Evolutionary conservation across 257 asterid genomes (phyloP), one percentile per base, ranked within the genome.

Genomic region (Prunella vulgaris): DNA sequence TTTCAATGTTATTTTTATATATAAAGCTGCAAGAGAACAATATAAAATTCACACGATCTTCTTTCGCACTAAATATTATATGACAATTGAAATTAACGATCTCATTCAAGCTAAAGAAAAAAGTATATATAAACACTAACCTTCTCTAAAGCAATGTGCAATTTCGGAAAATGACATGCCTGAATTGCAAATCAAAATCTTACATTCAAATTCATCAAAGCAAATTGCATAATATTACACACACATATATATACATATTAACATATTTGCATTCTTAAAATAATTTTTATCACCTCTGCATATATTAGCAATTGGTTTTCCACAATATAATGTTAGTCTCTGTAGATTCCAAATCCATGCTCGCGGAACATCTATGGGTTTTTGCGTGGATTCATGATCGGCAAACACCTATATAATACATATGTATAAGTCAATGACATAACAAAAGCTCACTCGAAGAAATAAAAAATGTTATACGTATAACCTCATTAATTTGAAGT

Each of bases 401-500:
- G 91, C 95, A 73, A 89, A 88, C 28, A 91, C 93, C 93, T 88
- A 33, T 35, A 35, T 1, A 20, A 27, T 10, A 30, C 17, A n/a
- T 33, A 6, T 18, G 40, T 3, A 32, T 32, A 14, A 58, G 5
- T 20, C 20, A 2, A 30, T 17, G 20, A 30, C 40, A 18, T 37
- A 38, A 21, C 12, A 22, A 27, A 65, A 4, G 12, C 6, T 13
- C 15, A 1, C 37, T 46, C 10, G n/a, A 27, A 14, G 5, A 25
- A 13, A n/a, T 14, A 27, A 58, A 7, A 1, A 58, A 12, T 5
- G 7, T 58, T 6, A 14, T 58, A 2, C 3, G 27, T 57, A 27
- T 25, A 12, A 58, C 96, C 97, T 90, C 96, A 8, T 88, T 88
- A 13, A 72, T 79, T 59, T 90, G 97, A 78, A 90, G 60, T 88